Base-by-base conservation (phyloP, 2,329 filamentous ascomycete genomes). In the Clonostachys solani region DNA sequence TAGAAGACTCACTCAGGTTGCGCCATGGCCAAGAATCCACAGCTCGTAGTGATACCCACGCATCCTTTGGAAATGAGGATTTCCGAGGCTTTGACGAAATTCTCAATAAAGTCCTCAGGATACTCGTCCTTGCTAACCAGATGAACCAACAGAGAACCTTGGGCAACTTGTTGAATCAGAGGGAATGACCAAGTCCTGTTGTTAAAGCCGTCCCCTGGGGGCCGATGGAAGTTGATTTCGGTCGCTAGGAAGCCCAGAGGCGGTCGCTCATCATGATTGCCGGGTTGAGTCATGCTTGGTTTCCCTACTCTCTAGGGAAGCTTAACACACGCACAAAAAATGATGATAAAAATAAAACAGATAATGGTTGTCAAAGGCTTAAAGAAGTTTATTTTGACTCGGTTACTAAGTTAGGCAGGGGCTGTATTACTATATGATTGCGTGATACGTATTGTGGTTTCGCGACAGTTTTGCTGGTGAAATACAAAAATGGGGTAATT, bases 31-130 rank as follows among this genome's bases (percentile, higher is more conserved):
- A 68, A 53, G 45, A 69, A 69, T 2, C 66, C 66, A 44, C 66
- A 69, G 53, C 65, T 68, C 2, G 66, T 68, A 34, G 68, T 61
- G 42, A 68, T 61, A 19, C 65, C 65, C 4, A 68, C 57, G 17
- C 58, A 57, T 2, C 66, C 66, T 41, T 56, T 53, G 12, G 63
- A 54, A 6, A 60, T 60, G 2, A 69, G 56, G 35, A 51, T 61
- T 43, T 56, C 44, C 4, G 64, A 63, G 2, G 66, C 61, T 19
- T 55, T 54, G 6, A 68, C 64, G 42, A 69, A 68, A 2, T 56
- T 52, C 19, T 63, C 57, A 33, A 66, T 57, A 29, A 68, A 67
- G 1, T 51, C 61, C 43, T 58, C 56, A 19, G 60, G 53, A 45
- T 68, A 68, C 2, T 44, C 47, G 4, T 55, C 51, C 5, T 52